Evolutionary conservation across 2,329 filamentous ascomycete genomes (phyloP).

Genomic region (Colletotrichum sidae): DNA sequence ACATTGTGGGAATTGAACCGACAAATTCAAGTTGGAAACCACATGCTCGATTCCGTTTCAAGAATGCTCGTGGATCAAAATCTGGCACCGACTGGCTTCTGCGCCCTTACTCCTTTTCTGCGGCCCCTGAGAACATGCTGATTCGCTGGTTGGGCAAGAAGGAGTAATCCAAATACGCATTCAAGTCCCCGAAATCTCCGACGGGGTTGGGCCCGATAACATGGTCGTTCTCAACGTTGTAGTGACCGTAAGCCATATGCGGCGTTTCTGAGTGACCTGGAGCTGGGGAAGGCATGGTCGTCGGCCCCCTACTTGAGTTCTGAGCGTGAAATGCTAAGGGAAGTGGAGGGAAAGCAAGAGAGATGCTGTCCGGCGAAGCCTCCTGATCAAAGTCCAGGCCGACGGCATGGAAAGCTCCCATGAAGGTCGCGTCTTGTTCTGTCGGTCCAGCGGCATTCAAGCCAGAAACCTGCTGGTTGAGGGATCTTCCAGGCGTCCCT

Average conservation of each 20-base stretch:
- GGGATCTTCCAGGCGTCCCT: neutral
- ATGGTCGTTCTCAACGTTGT: conserved; percentile 1
- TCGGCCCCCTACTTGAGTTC: conserved; percentile 26
- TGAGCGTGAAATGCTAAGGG: conserved; percentile 45
- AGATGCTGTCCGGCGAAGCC: conserved; percentile 40
- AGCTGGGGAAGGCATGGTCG: conserved; percentile 31
- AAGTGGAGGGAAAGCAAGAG: conserved; percentile 48
- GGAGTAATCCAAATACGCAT: conserved; percentile 41
- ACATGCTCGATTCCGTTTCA: too few relatives aligned
- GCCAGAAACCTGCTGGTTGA: neutral
- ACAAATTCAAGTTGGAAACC: too few relatives aligned
- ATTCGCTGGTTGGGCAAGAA: conserved; percentile 42
- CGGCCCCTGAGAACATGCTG: conserved; percentile 40
- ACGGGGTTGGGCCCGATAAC: neutral
- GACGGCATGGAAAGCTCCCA: neutral
- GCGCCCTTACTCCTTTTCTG: conserved; percentile 6
- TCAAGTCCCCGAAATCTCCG: conserved; percentile 39
- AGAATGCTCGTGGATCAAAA: too few relatives aligned
- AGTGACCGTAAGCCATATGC: neutral
- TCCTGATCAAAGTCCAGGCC: conserved; percentile 33
- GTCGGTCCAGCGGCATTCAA: neutral
- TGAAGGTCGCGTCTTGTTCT: neutral
- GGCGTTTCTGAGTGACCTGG: neutral
- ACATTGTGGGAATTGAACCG: too few relatives aligned
- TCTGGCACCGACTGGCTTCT: too few relatives aligned